phyloP scores from a whole-genome alignment of 1,284 basidiomycete genomes.

The Trametes polyzona region DNA sequence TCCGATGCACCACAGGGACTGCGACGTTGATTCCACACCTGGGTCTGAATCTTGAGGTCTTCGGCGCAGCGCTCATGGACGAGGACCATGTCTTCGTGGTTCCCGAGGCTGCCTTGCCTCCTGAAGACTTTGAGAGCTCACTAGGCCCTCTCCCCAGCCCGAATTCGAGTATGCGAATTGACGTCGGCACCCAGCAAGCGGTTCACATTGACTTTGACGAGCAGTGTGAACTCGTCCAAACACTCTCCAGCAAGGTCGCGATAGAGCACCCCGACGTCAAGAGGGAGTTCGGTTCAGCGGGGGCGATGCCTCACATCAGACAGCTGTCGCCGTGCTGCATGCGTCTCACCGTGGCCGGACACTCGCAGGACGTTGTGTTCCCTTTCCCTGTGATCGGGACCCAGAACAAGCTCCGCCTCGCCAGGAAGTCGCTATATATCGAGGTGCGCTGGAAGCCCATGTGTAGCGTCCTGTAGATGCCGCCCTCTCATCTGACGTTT shows the following conservation, averaged over 20 bases:
- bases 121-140: neutral
- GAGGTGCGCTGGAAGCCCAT: too few relatives aligned
- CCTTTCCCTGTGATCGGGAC: slow-evolving; percentile 40
- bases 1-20: slow-evolving; percentile 34
- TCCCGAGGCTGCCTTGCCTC: slow-evolving; percentile 25
- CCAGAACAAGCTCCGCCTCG: slow-evolving; percentile 45
- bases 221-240: slow-evolving; percentile 32
- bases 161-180: slow-evolving; percentile 6
- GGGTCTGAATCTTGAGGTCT: slow-evolving; percentile 35
- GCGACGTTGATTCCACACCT: slow-evolving; percentile 26
- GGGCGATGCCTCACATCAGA: slow-evolving; percentile 19
- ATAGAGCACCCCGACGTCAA: slow-evolving; percentile 32
- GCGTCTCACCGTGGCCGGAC: slow-evolving; percentile 31
- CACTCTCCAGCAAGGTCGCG: slow-evolving; percentile 30
- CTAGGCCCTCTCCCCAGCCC: neutral
- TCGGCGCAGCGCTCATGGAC: slow-evolving; percentile 36
- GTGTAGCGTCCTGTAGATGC: too few relatives aligned
- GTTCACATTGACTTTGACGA: slow-evolving; percentile 19
- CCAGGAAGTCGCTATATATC: slow-evolving; percentile 54
- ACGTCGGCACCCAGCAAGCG: slow-evolving; percentile 28
- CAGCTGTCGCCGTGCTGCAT: slow-evolving; percentile 42
- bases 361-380: slow-evolving; percentile 34
- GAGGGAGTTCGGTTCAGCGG: slow-evolving; percentile 31
- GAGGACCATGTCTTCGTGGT: slow-evolving; percentile 36
- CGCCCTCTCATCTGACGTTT: too few relatives aligned